These are phyloP conservation scores for Rhododendron ovatum DNA, from an alignment of 148 eudicot species.

Conservation along the genomic window DNA sequence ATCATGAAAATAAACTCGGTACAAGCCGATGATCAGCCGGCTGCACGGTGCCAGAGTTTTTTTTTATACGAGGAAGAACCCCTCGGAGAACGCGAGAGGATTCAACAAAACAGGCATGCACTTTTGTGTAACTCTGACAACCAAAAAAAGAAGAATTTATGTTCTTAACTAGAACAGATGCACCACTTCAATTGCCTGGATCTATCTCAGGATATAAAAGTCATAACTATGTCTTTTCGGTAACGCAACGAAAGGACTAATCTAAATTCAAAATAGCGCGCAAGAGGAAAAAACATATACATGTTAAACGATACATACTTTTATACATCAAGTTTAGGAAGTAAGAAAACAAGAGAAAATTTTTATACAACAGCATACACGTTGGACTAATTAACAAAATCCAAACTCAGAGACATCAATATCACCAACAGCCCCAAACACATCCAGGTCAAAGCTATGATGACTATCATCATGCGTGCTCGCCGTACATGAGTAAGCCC, in stretches of 20 bases:
- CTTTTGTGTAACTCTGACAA: too few species aligned
- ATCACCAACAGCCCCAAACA: not conserved
- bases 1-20: too few species aligned
- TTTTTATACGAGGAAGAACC: too few species aligned
- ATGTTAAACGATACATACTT: not conserved
- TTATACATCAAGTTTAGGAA: not conserved
- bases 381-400: not conserved
- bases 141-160: too few species aligned
- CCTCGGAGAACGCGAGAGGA: too few species aligned
- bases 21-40: too few species aligned
- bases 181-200: not conserved
- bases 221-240: not conserved
- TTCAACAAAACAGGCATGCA: too few species aligned
- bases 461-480: constrained; percentile 13
- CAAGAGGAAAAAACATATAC: not conserved
- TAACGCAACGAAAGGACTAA: not conserved
- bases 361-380: not conserved
- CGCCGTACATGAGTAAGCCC: constrained; percentile 21
- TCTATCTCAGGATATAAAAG: not conserved
- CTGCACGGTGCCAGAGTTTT: too few species aligned
- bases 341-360: not conserved
- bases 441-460: constrained; percentile 5
- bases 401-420: not conserved
- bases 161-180: not conserved
- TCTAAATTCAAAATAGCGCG: not conserved